phyloP scores from a whole-genome alignment of 2,329 filamentous ascomycete species.

The Ploettnerulaceae sp. region DNA sequence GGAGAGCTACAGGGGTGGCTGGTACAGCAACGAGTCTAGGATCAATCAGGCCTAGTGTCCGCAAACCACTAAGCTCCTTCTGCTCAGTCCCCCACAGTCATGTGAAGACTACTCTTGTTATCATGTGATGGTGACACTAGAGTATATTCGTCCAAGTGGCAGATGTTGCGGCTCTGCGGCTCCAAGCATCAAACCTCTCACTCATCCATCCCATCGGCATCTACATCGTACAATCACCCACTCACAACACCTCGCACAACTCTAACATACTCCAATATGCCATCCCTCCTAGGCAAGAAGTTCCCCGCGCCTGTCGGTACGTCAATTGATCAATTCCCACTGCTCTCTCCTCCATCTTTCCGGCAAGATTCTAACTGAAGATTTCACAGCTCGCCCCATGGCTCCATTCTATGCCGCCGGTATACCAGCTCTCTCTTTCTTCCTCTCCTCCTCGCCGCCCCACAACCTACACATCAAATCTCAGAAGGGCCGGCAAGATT shows the following conservation, averaged over 20 bases:
- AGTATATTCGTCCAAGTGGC: background rate
- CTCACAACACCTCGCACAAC: conserved; percentile 36
- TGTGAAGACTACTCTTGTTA: too few species aligned
- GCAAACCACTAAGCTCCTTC: too few species aligned
- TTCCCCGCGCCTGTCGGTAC: conserved; percentile 73
- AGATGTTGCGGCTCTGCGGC: conserved; percentile 16
- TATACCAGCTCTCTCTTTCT: conserved; percentile 48
- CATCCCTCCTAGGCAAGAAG: conserved; percentile 74
- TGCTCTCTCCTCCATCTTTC: conserved; percentile 9
- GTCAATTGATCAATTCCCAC: conserved; percentile 41
- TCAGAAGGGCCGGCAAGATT: background rate
- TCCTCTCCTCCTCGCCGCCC: background rate
- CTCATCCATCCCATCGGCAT: conserved; percentile 14
- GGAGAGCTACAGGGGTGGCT: too few species aligned
- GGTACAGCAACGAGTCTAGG: too few species aligned
- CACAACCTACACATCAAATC: background rate
- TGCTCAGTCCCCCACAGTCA: too few species aligned
- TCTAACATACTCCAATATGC: conserved; percentile 62
- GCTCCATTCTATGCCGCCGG: conserved; percentile 91
- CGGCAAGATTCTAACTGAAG: conserved; percentile 22
- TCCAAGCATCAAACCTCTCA: conserved; percentile 15
- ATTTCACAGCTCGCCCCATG: conserved; percentile 73
- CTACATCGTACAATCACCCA: conserved; percentile 20
- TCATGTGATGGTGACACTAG: too few species aligned
- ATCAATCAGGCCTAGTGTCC: too few species aligned